Percentiles rank a stretch among this genome's conserved stretches.
Evolutionary conservation across 2,329 filamentous ascomycete species (phyloP).

Genomic region (Sodiomyces alkalinus): DNA sequence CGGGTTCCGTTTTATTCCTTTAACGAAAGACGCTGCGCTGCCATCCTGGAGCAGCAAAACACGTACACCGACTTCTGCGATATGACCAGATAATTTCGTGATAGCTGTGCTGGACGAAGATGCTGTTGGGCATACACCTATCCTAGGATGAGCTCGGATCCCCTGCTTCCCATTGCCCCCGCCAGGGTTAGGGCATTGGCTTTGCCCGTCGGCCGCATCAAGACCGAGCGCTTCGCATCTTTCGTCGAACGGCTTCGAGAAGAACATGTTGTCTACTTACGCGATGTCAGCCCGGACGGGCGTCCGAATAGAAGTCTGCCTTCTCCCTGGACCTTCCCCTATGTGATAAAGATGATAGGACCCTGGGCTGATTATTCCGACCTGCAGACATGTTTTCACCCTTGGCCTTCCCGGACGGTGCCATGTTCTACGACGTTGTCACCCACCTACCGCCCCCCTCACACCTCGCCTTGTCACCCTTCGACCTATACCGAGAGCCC

Average conservation of each 20-base stretch:
- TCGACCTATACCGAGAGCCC: slow-evolving; percentile 79
- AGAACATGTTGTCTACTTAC: slow-evolving; percentile 69
- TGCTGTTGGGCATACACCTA: slow-evolving; percentile 14
- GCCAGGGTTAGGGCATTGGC: slow-evolving; percentile 81
- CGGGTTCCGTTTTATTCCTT: no score
- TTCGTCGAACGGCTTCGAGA: slow-evolving; percentile 66
- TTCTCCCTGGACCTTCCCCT: not conserved
- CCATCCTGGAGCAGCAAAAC: no score
- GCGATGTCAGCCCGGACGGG: slow-evolving; percentile 74
- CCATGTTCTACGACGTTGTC: slow-evolving; percentile 76
- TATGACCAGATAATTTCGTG: not conserved
- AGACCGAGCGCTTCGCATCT: slow-evolving; percentile 59
- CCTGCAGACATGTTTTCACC: slow-evolving; percentile 80
- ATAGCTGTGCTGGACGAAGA: slow-evolving; percentile 4
- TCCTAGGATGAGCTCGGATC: slow-evolving; percentile 71
- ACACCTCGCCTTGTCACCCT: slow-evolving; percentile 67
- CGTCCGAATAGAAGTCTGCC: slow-evolving; percentile 64
- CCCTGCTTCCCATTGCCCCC: slow-evolving; percentile 78
- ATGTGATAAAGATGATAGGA: no score
- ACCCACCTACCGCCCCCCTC: slow-evolving; percentile 67
- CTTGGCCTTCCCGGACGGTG: slow-evolving; percentile 69
- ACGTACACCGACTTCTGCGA: slow-evolving; percentile 1
- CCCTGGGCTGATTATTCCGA: no score
- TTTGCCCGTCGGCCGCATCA: slow-evolving; percentile 76
- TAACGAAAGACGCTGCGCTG: no score